Base-by-base conservation (phyloP, 2,329 filamentous ascomycete genomes). In the Botrytis squamosa region DNA sequence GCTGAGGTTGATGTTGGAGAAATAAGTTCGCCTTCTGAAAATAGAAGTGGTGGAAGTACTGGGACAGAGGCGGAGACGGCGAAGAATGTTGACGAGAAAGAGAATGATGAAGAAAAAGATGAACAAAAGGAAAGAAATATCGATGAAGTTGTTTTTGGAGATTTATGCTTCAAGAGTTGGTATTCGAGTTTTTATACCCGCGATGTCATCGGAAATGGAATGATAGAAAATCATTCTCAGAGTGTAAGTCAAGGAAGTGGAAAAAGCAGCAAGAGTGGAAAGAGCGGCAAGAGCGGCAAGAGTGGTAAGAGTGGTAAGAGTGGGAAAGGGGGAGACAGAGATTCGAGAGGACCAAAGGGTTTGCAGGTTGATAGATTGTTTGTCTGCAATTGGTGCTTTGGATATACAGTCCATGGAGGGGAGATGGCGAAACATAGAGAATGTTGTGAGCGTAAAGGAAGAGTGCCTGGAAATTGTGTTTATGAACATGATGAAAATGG, bases 331-430 rank as follows among this genome's bases (percentile, higher is more conserved):
- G 52, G 68, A 14, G 68, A 70, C 3, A 63, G 57, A 63, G 57
- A 70, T 46, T 57, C 68, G 22, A 63, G 36, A 44, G 69, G 69
- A 33, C 25, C 29, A 14, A 62, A 70, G 29, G 57, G 29, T 1
- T 76, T 79, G 29, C 76, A 89, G 78, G 86, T 93, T 25, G 89
- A 91, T 76, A 84, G 90, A 73, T 85, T 98, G 12, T 97, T 95
- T 79, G 92, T 98, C 49, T 99, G 96, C 81, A 92, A 93, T 49
- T 92, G 90, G 86, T 99, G 96, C 85, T 98, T 98, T 86, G 95
- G 95, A 81, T 99, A 99, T 83, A 92, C 92, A 52, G 88, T 86
- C 76, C 89, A 90, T 79, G 81, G 90, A 20, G 84, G 87, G 33
- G 83, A 86, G 1, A 91, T 88, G 88, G 85, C 85, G 79, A 84